Percentiles rank a stretch among this genome's conserved stretches.
phyloP scores from a whole-genome alignment of 257 asterid genomes.

The Ophiorrhiza pumila region DNA sequence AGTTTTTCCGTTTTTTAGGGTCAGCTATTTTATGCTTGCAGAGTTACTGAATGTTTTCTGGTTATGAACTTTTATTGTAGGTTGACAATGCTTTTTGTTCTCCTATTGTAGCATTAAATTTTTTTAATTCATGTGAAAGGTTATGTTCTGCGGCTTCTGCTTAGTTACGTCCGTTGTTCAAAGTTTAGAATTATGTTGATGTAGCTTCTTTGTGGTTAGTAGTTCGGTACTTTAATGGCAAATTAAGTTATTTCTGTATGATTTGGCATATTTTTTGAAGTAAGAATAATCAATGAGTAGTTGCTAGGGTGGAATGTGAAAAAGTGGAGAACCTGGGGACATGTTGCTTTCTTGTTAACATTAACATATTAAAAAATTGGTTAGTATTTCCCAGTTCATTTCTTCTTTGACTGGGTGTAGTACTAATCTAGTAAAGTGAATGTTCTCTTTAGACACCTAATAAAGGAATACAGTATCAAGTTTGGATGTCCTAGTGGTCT shows the following conservation, averaged over 20 bases:
- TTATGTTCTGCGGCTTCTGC: background rate
- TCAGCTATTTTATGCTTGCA: background rate
- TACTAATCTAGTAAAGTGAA: background rate
- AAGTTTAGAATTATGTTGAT: background rate
- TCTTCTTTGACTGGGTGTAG: background rate
- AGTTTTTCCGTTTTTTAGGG: background rate
- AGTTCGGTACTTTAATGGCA: background rate
- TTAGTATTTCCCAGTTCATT: background rate
- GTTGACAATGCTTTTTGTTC: background rate
- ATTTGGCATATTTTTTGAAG: background rate
- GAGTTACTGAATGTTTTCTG: background rate
- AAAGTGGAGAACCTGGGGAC: background rate
- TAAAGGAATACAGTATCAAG: background rate
- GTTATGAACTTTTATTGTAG: background rate
- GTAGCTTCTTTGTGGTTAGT: background rate
- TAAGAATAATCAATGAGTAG: background rate
- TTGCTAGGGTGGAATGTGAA: background rate
- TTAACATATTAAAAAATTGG: background rate
- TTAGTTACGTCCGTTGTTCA: background rate
- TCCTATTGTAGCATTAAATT: background rate
- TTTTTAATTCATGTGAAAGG: background rate
- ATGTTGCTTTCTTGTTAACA: background rate
- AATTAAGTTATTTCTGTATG: background rate
- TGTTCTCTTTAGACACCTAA: background rate
- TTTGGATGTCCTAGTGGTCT: background rate